Evolutionary conservation across 164 flowering plant genomes (phyloP).

Genomic region (Vitis riparia): DNA sequence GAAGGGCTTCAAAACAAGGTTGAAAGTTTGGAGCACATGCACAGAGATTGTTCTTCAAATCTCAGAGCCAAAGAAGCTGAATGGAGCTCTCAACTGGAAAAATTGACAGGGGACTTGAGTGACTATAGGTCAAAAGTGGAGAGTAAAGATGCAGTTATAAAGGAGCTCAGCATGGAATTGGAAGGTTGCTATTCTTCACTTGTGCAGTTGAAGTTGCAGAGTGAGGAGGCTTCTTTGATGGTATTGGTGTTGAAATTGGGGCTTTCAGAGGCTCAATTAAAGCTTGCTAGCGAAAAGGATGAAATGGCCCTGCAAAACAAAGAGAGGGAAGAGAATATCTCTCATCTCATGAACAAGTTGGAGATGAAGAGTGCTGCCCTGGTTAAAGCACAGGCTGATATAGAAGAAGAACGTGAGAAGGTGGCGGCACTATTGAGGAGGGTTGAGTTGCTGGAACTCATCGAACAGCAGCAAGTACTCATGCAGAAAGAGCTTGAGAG

Average conservation of each 20-base stretch:
- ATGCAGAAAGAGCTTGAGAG: constrained; percentile 38
- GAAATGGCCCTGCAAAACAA: constrained; percentile 17
- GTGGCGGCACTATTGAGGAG: constrained; percentile 10
- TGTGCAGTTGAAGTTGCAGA: constrained; percentile 42
- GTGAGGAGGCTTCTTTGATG: constrained; percentile 49
- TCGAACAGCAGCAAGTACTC: constrained; percentile 21
- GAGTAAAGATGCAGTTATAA: constrained; percentile 18
- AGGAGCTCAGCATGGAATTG: constrained; percentile 31
- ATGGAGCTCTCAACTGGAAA: constrained; percentile 30
- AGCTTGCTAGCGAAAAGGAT: constrained; percentile 20
- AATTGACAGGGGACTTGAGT: constrained; percentile 22
- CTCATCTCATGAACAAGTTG: constrained; percentile 32
- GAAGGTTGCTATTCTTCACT: constrained; percentile 30
- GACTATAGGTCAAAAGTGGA: constrained; percentile 17
- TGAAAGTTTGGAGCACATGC: constrained; percentile 30
- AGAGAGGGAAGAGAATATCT: constrained; percentile 24
- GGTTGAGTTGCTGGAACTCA: constrained; percentile 18
- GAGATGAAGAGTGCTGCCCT: constrained; percentile 35
- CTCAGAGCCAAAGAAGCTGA: constrained; percentile 38
- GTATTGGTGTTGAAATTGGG: constrained; percentile 35
- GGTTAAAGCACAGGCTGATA: constrained; percentile 24
- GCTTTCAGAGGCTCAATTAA: constrained; percentile 32
- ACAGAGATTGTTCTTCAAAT: constrained; percentile 24
- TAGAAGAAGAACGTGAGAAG: constrained; percentile 33
- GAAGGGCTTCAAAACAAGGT: constrained; percentile 33